Base-by-base conservation (phyloP, 2,329 filamentous ascomycete species). In the Zymoseptoria ardabiliae region DNA sequence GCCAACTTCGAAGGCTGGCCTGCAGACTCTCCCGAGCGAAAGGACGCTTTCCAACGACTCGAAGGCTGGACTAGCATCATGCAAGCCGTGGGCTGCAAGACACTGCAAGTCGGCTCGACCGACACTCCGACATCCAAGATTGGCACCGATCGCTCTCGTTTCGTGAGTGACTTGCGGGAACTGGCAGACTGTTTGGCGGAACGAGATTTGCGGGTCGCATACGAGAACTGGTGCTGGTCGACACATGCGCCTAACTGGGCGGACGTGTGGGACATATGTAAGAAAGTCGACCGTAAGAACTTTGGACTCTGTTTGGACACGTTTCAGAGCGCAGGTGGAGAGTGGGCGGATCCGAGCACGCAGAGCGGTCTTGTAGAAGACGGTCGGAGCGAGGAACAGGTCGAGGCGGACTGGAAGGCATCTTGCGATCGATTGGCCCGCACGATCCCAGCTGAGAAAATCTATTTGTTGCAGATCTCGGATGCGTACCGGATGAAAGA, bases 181-280 rank as follows among this genome's bases (percentile, higher is more conserved):
- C 76, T 92, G 6, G 85, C 83, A 2, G 85, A 88, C 57, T 74
- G 88, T 55, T 77, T 88, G 1, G 81, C 80, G 0, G 70, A 77
- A 21, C 79, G 82, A 53, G 78, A 79, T 0, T 82, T 85, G 69
- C 79, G 82, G 6, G 75, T 92, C 19, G 87, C 88, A 0, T 92
- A 91, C 65, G 88, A 92, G 74, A 91, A 91, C 69, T 91, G 88
- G 87, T 90, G 88, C 73, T 92, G 88, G 89, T 85, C 85, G 0
- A 89, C 87, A 0, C 82, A 85, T 54, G 86, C 87, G 0, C 82
- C 85, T 0, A 79, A 75, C 0, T 93, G 88, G 89, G 82, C 81
- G 63, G 79, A 85, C 54, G 85, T 86, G 0, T 91, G 87, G 86
- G 75, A 82, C 2, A 85, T 91, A 11, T 85, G 90, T 3, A 69